A percentile compares a stretch with the other conserved stretches of the same genome.
Evolutionary conservation across 306 rosid genomes (phyloP).

Genomic region (Lupinus albus): DNA sequence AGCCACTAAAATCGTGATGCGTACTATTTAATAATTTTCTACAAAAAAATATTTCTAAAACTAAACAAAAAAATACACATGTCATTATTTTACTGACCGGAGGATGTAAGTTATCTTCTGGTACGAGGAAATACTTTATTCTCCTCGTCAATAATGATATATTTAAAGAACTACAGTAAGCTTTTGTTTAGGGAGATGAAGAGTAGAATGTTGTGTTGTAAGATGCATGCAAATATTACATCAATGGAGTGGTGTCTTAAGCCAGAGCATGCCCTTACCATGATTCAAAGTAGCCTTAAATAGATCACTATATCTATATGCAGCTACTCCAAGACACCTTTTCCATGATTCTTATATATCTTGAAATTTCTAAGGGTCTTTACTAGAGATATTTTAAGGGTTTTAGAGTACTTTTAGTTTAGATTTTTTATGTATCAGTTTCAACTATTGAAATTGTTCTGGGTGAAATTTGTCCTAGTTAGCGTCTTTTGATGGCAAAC

Average conservation of each 20-base stretch:
- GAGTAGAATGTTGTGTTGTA: neutral
- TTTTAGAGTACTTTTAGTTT: neutral
- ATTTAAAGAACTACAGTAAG: neutral
- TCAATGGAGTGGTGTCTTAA: conserved; percentile 7
- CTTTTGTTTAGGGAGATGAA: conserved; percentile 21
- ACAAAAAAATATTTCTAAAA: too few species aligned
- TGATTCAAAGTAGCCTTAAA: neutral
- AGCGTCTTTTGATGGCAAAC: neutral
- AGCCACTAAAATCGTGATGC: too few species aligned
- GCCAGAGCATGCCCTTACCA: too few species aligned
- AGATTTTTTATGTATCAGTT: neutral
- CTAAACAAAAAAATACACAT: too few species aligned
- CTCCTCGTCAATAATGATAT: neutral
- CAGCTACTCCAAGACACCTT: neutral
- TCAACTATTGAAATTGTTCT: conserved; percentile 1
- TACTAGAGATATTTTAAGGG: neutral
- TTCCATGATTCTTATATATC: neutral
- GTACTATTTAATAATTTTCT: too few species aligned
- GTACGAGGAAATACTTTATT: too few species aligned
- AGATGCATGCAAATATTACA: conserved; percentile 1
- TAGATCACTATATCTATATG: neutral
- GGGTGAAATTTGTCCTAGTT: neutral
- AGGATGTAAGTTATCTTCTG: too few species aligned
- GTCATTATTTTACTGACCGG: too few species aligned
- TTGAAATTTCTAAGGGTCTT: neutral